Conservation (phyloP, 495 filamentous ascomycete species). For the Xylaria flabelliformis region DNA sequence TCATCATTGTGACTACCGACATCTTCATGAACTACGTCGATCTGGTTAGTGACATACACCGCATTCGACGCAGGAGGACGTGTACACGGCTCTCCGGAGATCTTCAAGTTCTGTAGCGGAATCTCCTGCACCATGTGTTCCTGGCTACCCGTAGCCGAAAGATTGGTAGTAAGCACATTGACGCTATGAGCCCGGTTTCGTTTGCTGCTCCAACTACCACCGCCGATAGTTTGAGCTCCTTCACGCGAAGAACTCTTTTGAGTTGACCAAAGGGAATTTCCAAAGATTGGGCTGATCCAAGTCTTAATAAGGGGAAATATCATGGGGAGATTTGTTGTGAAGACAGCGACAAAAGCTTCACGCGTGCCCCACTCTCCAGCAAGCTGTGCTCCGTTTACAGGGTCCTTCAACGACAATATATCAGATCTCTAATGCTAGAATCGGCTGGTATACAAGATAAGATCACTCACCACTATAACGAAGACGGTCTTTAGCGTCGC, state of each 20-base stretch:
- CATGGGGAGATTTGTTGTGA: slow-evolving; percentile 62
- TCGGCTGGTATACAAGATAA: not conserved
- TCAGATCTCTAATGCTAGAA: not conserved
- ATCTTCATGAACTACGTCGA: not conserved
- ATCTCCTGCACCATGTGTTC: slow-evolving; percentile 48
- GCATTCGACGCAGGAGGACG: not conserved
- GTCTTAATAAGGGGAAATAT: slow-evolving; percentile 53
- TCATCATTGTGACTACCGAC: not conserved
- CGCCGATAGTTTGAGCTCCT: slow-evolving; percentile 6
- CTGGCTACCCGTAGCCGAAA: slow-evolving; percentile 48
- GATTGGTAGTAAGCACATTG: slow-evolving; percentile 30
- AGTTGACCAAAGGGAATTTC: slow-evolving; percentile 33
- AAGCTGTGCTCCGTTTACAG: slow-evolving; percentile 53
- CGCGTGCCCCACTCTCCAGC: slow-evolving; percentile 59
- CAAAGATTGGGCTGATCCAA: slow-evolving; percentile 46
- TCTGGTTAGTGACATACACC: slow-evolving; percentile 6
- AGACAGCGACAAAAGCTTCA: slow-evolving; percentile 60
- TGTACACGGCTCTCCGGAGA: not conserved
- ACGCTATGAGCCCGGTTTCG: not conserved
- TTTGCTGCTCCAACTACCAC: not conserved
- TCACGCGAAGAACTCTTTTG: not conserved
- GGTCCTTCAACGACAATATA: slow-evolving; percentile 40
- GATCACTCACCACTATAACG: slow-evolving; percentile 50
- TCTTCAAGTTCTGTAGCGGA: slow-evolving; percentile 40
- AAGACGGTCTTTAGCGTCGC: slow-evolving; percentile 57